Conservation (phyloP, 2,329 filamentous ascomycete species). For the Ophiostoma quercus region DNA sequence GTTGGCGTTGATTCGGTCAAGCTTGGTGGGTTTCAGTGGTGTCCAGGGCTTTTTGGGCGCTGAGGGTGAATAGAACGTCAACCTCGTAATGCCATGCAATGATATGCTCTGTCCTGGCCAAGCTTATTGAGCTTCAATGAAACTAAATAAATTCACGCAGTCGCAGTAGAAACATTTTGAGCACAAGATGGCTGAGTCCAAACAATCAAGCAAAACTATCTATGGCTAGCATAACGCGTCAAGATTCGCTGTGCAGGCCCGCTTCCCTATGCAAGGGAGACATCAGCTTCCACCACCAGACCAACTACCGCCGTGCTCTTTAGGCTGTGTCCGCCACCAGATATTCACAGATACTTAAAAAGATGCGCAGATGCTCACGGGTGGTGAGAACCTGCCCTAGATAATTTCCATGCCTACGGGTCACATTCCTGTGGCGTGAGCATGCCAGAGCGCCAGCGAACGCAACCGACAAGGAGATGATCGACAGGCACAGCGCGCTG, state of each 20-base stretch:
- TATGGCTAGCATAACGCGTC: not conserved
- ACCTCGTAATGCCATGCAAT: not conserved
- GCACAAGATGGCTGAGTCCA: no score
- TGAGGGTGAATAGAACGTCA: not conserved
- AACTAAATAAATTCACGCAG: not conserved
- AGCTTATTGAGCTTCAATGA: not conserved
- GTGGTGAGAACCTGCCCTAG: not conserved
- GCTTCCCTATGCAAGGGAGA: not conserved
- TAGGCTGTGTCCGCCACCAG: not conserved
- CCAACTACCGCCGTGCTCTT: not conserved
- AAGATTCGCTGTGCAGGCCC: not conserved
- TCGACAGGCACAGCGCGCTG: not conserved
- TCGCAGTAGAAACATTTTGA: not conserved
- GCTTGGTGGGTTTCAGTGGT: constrained; percentile 12
- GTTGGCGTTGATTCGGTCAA: constrained; percentile 6
- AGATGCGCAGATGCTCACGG: not conserved
- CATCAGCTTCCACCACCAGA: not conserved
- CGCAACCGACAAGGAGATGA: not conserved
- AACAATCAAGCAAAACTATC: no score
- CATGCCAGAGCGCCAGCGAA: constrained; percentile 6
- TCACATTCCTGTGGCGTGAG: not conserved
- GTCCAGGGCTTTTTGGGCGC: not conserved
- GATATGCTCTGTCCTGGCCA: not conserved
- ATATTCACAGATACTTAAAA: not conserved
- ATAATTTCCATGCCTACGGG: constrained; percentile 7